Evolutionary conservation across 179 eudicot genomes (phyloP), one percentile per base, ranked within the genome.

Genomic region (Camellia oleifera): DNA sequence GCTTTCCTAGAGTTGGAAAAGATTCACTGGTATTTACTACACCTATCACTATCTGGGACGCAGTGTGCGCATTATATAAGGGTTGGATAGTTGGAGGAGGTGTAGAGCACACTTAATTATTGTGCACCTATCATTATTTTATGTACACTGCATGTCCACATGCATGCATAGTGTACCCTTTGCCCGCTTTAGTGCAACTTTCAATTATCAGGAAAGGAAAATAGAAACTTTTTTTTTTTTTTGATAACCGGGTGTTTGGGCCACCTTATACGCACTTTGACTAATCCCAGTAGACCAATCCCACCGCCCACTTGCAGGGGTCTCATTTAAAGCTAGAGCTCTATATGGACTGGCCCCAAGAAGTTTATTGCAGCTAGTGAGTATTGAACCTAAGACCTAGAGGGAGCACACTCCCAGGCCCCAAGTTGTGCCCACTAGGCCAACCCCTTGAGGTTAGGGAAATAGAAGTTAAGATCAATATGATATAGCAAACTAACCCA

Each of bases 131-230:
- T 17, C 53, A 68, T 44, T 42, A 13, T 3, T 68, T 45, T 15
- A 6, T 68, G 72, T 14, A 44, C 17, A 11, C 6, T 42, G 7
- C 72, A 68, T 14, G n/a, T 42, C 50, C 2, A 68, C 7, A 42
- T 68, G 48, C 72, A 68, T 68, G 48, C 72, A 68, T 68, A 68
- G 4, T 9, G 70, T 46, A 66, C 50, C 72, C n/a, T 26, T 40
- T 4, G 71, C 71, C 12, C 2, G 3, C 71, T 26, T 64, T 64
- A 42, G 17, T 1, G n/a, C 6, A 67, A 13, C 48, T 32, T 12
- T 11, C 42, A 45, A 68, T 42, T 68, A 68, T 68, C 52, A 68
- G 48, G 72, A 68, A 42, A 45, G 2, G 1, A 32, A 32, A 1
- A 32, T 32, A 32, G 32, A 32, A 32, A 32, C 32, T 32, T 32